Evolutionary conservation across 768 basidiomycete genomes (phyloP).

Genomic region (Amanita thiersii): DNA sequence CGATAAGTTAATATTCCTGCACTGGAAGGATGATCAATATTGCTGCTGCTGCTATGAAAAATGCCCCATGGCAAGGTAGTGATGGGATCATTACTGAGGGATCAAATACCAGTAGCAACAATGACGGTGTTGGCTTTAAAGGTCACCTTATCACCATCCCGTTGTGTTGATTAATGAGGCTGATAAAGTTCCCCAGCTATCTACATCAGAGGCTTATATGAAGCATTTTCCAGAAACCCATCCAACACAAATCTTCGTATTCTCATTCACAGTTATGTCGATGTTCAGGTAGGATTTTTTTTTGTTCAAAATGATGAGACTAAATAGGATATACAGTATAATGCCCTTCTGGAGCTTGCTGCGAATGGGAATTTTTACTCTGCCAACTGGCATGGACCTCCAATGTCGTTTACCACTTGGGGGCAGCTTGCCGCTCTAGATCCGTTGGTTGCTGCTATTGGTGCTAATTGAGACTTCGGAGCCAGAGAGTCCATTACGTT

Average conservation of each 20-base stretch:
- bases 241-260: slow-evolving; percentile 27
- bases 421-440: slow-evolving; percentile 41
- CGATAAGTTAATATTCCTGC: too few species aligned
- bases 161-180: background rate
- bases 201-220: slow-evolving; percentile 38
- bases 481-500: too few species aligned
- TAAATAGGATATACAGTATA: slow-evolving; percentile 25
- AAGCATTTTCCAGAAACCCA: slow-evolving; percentile 33
- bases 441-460: slow-evolving; percentile 30
- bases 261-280: slow-evolving; percentile 39
- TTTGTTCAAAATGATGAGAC: background rate
- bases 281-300: slow-evolving; percentile 35
- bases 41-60: slow-evolving; percentile 35
- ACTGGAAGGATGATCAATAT: too few species aligned
- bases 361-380: slow-evolving; percentile 35
- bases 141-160: slow-evolving; percentile 18
- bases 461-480: slow-evolving; percentile 20
- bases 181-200: slow-evolving; percentile 16
- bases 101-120: slow-evolving; percentile 26
- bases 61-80: slow-evolving; percentile 34
- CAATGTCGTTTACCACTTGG: slow-evolving; percentile 37
- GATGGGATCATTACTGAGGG: slow-evolving; percentile 50
- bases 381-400: slow-evolving; percentile 38
- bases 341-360: slow-evolving; percentile 40
- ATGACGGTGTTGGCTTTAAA: slow-evolving; percentile 47